These are phyloP conservation scores for Penicillium subrubescens DNA, from an alignment of 495 filamentous ascomycete genomes.

Conservation along the genomic window DNA sequence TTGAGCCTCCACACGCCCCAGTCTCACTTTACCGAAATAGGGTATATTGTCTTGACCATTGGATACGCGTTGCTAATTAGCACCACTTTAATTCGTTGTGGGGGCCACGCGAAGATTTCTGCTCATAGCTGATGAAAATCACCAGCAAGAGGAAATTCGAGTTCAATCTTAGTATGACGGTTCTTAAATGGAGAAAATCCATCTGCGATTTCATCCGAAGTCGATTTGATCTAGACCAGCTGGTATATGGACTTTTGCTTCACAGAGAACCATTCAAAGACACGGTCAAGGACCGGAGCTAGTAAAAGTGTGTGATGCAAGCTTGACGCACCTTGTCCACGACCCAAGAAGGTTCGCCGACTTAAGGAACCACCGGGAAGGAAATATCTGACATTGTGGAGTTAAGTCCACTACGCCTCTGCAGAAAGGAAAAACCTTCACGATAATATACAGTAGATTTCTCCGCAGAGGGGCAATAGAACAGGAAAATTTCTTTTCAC, in stretches of 20 bases:
- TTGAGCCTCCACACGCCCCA: constrained; percentile 31
- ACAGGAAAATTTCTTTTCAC: constrained; percentile 30
- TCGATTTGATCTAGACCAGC: background rate
- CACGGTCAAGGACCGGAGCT: background rate
- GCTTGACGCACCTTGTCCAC: constrained; percentile 28
- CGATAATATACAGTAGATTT: constrained; percentile 11
- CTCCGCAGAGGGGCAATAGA: constrained; percentile 29
- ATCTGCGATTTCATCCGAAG: background rate
- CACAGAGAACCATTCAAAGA: background rate
- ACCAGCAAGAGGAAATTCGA: background rate
- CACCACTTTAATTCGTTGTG: constrained; percentile 23
- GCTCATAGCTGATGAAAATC: constrained; percentile 8
- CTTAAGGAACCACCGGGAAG: constrained; percentile 30
- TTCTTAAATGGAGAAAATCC: background rate
- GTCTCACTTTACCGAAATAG: constrained; percentile 19
- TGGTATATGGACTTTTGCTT: background rate
- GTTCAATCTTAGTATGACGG: background rate
- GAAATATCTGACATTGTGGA: constrained; percentile 27
- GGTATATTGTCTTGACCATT: constrained; percentile 22
- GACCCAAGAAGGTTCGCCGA: constrained; percentile 22
- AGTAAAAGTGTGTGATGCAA: constrained; percentile 10
- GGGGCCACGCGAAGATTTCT: constrained; percentile 19
- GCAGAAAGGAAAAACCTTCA: constrained; percentile 24
- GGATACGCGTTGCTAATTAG: constrained; percentile 22
- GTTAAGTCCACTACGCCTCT: constrained; percentile 20